Conservation (phyloP, 495 filamentous ascomycete species). For the Trichoderma parareesei region DNA sequence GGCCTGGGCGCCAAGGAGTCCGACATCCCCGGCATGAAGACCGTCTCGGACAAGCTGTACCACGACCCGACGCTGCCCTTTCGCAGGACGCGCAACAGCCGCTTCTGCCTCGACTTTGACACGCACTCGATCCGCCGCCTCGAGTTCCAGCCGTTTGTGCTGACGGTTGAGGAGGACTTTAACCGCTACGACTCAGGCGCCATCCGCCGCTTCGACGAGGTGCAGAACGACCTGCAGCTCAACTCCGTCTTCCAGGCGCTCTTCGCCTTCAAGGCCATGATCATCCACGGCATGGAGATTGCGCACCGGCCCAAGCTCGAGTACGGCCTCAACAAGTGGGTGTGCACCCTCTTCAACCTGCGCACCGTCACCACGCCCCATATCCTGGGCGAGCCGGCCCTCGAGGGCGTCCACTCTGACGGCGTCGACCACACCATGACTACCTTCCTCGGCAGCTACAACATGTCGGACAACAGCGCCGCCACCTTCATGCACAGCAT, state of each 20-base stretch:
- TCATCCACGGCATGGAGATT: conserved; percentile 10
- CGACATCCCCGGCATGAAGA: conserved; percentile 5
- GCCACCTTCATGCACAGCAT: conserved; percentile 11
- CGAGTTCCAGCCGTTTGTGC: conserved; percentile 9
- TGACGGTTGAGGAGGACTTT: conserved; percentile 11
- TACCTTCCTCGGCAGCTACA: conserved; percentile 2
- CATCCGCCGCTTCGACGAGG: conserved; percentile 9
- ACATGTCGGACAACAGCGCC: conserved; percentile 6
- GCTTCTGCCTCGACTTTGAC: conserved; percentile 10
- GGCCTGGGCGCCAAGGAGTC: conserved; percentile 7
- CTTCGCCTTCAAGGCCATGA: conserved; percentile 11
- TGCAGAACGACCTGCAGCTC: conserved; percentile 8
- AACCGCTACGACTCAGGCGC: conserved; percentile 12
- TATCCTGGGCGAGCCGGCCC: conserved; percentile 9
- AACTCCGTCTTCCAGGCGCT: conserved; percentile 11
- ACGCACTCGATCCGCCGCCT: conserved; percentile 5
- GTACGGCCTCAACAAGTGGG: conserved; percentile 5
- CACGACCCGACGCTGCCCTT: conserved; percentile 5
- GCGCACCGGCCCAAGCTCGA: conserved; percentile 9
- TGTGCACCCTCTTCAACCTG: conserved; percentile 7
- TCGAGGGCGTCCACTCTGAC: conserved; percentile 11
- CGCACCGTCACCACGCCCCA: conserved; percentile 1
- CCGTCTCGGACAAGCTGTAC: neutral
- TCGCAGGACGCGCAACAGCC: conserved; percentile 4
- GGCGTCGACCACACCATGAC: conserved; percentile 13